Conservation (phyloP, 768 basidiomycete species). For the Termitomyces sp. region DNA sequence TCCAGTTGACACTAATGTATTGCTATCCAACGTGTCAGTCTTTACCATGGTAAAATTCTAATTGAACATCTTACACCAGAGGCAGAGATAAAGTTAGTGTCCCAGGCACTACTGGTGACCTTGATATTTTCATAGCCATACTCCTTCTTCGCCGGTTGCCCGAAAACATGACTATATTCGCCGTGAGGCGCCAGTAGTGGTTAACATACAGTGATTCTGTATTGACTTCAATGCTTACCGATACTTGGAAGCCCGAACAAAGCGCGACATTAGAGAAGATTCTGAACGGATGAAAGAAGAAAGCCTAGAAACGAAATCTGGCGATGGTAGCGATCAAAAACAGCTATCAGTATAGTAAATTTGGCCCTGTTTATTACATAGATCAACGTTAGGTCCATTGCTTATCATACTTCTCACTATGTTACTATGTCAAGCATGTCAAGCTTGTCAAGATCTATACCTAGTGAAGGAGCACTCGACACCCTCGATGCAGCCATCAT, state of each 20-base stretch:
- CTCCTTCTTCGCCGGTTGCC: constrained; percentile 83
- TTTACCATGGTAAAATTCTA: not conserved
- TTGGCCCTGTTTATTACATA: constrained; percentile 7
- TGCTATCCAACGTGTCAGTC: constrained; percentile 33
- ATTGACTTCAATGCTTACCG: constrained; percentile 39
- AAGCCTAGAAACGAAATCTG: not conserved
- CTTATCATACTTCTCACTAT: too few relatives aligned
- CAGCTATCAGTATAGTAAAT: not conserved
- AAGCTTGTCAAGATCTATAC: too few relatives aligned
- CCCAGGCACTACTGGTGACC: constrained; percentile 88
- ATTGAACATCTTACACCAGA: constrained; percentile 56
- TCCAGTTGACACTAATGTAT: constrained; percentile 95
- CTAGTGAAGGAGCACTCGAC: too few relatives aligned
- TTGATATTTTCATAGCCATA: constrained; percentile 78
- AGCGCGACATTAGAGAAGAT: constrained; percentile 62
- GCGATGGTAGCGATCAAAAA: not conserved
- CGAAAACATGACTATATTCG: constrained; percentile 78
- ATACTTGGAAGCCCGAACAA: constrained; percentile 84
- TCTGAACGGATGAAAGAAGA: not conserved
- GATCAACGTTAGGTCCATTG: not conserved
- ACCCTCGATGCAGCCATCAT: not conserved
- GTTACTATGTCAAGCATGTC: too few relatives aligned
- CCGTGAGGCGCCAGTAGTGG: not conserved
- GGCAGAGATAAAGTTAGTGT: constrained; percentile 87
- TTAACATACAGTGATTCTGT: not conserved